Base-by-base conservation (phyloP, 2,329 filamentous ascomycete species). In the Xylariaceae sp. region DNA sequence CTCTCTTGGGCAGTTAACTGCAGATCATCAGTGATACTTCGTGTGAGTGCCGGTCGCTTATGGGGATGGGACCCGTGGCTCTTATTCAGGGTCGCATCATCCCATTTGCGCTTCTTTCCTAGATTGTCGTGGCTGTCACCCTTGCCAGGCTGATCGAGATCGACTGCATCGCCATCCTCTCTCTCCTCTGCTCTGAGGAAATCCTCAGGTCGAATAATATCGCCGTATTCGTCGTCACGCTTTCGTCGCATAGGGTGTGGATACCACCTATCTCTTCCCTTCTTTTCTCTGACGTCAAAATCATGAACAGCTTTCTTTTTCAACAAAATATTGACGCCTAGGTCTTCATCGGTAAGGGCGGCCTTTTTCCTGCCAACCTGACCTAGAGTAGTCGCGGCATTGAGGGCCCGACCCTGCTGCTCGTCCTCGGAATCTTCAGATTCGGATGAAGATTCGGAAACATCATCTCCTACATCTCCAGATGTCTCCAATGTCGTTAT, bases 91-190 rank as follows among this genome's bases (percentile, higher is more conserved):
- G 84, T 76, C 61, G 61, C 58, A 37, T 95, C 91, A 65, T 93
- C 90, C 91, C 93, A 97, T 74, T 91, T 95, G 62, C 94, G 85
- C 76, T 99, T 99, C 77, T 93, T 92, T 15, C 93, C 94, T 17
- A 96, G 81, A 51, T 83, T 83, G 55, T 84, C 84, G 64, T 88
- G 80, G 37, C 76, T 75, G 34, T 80, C 78, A 10, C 74, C 74
- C 60, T 81, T 80, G 11, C 78, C 78, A 13, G 75, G 69, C 39
- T 81, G 78, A 17, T 77, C 79, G 58, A 84, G 77, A 53, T 87
- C 85, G 55, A 87, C 83, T 10, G 83, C 84, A 47, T 90, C 88
- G 15, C 84, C 80, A 30, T 85, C 82, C 59, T 96, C 91, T 59
- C 91, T 87, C 74, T 97, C 94, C 71, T 99, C 94, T 0, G 92